Evolutionary conservation across 2,329 filamentous ascomycete genomes (phyloP), one percentile per base, ranked within the genome.

Genomic region (Trichoderma pleuroti): DNA sequence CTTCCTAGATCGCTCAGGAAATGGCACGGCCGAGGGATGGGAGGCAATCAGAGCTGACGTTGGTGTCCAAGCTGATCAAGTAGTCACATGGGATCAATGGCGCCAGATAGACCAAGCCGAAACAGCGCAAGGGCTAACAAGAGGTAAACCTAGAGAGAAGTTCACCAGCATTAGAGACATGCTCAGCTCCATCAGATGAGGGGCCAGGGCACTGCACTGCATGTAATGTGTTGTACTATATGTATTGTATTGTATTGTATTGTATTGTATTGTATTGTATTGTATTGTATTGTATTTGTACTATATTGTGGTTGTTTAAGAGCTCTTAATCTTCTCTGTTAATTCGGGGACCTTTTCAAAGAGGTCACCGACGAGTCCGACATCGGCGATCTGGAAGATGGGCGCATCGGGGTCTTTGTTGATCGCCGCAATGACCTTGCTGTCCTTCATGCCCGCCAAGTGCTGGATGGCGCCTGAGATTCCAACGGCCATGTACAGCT

Each of bases 371-470:
- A 99, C 95, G 66, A 99, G 85, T 14, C 96, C 96, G 68, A 98
- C 94, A 82, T 99, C 96, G 5, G 96, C 96, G 71, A 99, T 90
- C 83, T 99, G 96, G 87, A 99, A 99, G 76, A 99, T 99, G 34
- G 96, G 96, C 70, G 96, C 96, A 82, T 99, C 96, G 5, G 90
- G 86, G 79, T 99, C 96, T 85, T 99, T 99, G 87, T 99, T 99
- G 79, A 99, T 98, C 16, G 93, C 93, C 26, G 95, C 96, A 84
- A 99, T 99, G 71, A 99, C 96, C 86, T 99, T 99, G 86, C 94
- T 98, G 80, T 99, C 96, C 88, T 99, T 99, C 96, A 99, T 99
- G 79, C 96, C 96, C 36, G 96, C 96, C 82, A 99, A 83, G 86
- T 99, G 96, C 84, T 99, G 96, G 76, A 99, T 99, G 26, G 96